Evolutionary conservation across 2,329 filamentous ascomycete species (phyloP).

Genomic region (Cadophora luteo-olivacea): DNA sequence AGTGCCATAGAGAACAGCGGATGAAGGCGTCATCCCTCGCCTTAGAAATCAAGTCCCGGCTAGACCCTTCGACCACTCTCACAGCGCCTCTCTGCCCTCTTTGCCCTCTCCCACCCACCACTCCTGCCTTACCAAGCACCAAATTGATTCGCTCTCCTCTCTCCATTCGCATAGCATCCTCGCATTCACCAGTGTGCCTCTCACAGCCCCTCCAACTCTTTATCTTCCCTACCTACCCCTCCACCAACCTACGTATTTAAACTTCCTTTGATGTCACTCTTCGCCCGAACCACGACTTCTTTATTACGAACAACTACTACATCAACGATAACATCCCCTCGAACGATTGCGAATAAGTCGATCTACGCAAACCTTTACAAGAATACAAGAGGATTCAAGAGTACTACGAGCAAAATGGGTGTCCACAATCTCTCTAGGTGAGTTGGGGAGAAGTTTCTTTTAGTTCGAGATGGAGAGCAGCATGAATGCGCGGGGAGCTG

Average conservation of each 20-base stretch:
- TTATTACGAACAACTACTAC: slow-evolving; percentile 17
- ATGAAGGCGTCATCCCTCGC: slow-evolving; percentile 14
- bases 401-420: slow-evolving; percentile 50
- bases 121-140: slow-evolving; percentile 15
- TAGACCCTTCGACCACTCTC: neutral
- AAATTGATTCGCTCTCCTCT: neutral
- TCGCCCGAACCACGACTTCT: slow-evolving; percentile 9
- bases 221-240: slow-evolving; percentile 8
- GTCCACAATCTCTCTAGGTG: slow-evolving; percentile 53
- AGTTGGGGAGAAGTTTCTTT: slow-evolving; percentile 28
- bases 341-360: slow-evolving; percentile 2
- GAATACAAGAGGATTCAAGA: slow-evolving; percentile 43
- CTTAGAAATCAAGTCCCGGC: slow-evolving; percentile 16
- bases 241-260: slow-evolving; percentile 2
- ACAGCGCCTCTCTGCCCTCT: no score
- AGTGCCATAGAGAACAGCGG: neutral
- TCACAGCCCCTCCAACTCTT: slow-evolving; percentile 5
- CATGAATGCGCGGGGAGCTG: neutral
- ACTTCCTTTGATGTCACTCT: slow-evolving; percentile 27
- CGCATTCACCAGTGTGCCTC: neutral
- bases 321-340: neutral
- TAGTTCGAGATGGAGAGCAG: neutral
- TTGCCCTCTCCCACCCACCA: neutral
- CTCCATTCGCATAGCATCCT: neutral
- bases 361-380: slow-evolving; percentile 7